Percentiles rank a stretch among this genome's conserved stretches.
These are phyloP conservation scores for Adenanthera pavonina DNA, from an alignment of 306 rosid genomes.

Conservation along the genomic window DNA sequence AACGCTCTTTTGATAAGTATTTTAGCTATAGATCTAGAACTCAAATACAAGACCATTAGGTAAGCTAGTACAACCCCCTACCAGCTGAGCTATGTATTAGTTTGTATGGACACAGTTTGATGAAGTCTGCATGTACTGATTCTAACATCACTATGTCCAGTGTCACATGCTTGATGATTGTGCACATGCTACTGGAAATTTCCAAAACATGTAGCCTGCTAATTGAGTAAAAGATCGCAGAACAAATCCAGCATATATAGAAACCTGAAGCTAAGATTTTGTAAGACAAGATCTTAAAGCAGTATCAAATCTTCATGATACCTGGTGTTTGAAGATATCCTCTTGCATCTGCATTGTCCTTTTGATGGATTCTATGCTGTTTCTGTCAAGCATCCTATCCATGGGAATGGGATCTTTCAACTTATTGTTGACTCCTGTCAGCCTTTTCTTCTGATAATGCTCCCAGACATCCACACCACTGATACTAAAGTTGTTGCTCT, in stretches of 20 bases:
- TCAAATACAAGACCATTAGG: too few relatives aligned
- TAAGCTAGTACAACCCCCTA: too few relatives aligned
- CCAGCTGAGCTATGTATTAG: too few relatives aligned
- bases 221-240: background rate
- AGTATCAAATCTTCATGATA: slow-evolving; percentile 43
- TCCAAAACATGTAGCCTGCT: background rate
- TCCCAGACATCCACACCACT: slow-evolving; percentile 75
- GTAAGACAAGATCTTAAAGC: slow-evolving; percentile 23
- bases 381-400: slow-evolving; percentile 70
- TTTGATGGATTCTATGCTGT: slow-evolving; percentile 63
- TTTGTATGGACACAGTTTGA: background rate
- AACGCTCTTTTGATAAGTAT: too few relatives aligned
- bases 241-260: background rate
- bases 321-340: slow-evolving; percentile 82
- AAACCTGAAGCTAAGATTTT: slow-evolving; percentile 13
- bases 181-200: background rate
- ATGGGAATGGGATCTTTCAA: slow-evolving; percentile 51
- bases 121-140: background rate
- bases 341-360: slow-evolving; percentile 93
- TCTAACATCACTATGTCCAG: background rate
- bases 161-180: background rate
- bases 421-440: slow-evolving; percentile 47
- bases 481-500: slow-evolving; percentile 57
- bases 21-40: too few relatives aligned
- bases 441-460: slow-evolving; percentile 52